Base-by-base conservation (phyloP, 192 early-diverging fungal species). In the Umbelopsis sp. region DNA sequence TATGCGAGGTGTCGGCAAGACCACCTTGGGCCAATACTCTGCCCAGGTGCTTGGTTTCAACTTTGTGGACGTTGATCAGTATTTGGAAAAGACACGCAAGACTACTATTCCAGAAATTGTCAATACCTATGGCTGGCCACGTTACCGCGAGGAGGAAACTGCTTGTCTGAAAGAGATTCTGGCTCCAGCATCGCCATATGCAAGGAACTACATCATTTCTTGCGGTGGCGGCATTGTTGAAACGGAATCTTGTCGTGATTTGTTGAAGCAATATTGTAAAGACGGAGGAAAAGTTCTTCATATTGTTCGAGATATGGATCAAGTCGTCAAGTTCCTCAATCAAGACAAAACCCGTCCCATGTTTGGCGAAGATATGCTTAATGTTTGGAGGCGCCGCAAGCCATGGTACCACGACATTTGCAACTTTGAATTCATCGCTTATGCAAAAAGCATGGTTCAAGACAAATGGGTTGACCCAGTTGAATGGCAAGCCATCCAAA, bases 1-100 rank as follows among this genome's bases (percentile, higher is more conserved):
- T 47, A 99, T 99, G 97, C 91, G 97, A 70, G 97, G 96, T n/a
- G 96, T 89, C 6, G 97, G 97, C 61, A 99, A 99, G 81, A 94
- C 95, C 0, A 86, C 91, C 6, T 85, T 96, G 69, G 96, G 96
- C 33, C 84, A 81, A 52, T 84, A 85, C 25, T 91, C 90, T 15
- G 93, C 96, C 3, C 80, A 75, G 23, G 70, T 76, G 0, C 78
- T 98, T 30, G 81, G 83, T 1, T 88, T 89, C 0, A 68, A 78
- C n/a, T 97, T 97, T 74, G 80, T 97, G 16, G 97, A 99, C 75
- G 85, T 97, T 71, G 97, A 99, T 81, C 78, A 82, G 15, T 87
- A 94, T 72, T 82, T 99, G 67, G 95, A 96, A 78, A 50, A 69
- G 16, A 77, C 78, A 3, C 80, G 92, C 4, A 86, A 86, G 6